Conservation (phyloP, 257 asterid genomes). For the Gynochthodes officinalis region DNA sequence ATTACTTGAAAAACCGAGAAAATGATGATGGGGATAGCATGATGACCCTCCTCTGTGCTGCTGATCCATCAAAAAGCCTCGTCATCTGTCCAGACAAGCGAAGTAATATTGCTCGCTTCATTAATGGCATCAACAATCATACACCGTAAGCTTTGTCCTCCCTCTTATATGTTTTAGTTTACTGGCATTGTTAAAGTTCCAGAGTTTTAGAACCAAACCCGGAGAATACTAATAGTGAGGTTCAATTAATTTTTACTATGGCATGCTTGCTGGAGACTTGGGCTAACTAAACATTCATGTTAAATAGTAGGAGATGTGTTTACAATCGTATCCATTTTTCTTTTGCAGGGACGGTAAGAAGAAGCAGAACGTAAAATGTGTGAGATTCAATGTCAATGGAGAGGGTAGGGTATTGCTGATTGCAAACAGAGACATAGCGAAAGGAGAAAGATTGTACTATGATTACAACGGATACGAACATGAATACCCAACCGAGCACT, state of each 20-base stretch:
- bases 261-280: neutral
- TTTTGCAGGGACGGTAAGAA: constrained; percentile 77
- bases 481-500: constrained; percentile 89
- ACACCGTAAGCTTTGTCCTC: constrained; percentile 46
- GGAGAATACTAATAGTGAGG: neutral
- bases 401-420: constrained; percentile 71
- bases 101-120: constrained; percentile 86
- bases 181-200: neutral
- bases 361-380: constrained; percentile 86
- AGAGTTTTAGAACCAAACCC: neutral
- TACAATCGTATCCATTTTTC: neutral
- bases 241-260: neutral
- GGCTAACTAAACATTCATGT: neutral
- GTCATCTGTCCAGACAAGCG: constrained; percentile 87
- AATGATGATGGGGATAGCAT: constrained; percentile 88
- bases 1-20: constrained; percentile 64
- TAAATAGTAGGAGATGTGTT: too few species aligned
- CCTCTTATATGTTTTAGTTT: neutral
- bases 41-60: constrained; percentile 83
- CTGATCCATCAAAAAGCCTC: constrained; percentile 59
- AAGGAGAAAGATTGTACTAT: constrained; percentile 84
- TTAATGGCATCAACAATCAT: constrained; percentile 94
- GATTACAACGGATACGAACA: constrained; percentile 87
- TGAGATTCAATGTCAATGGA: constrained; percentile 69
- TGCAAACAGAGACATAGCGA: constrained; percentile 72